Evolutionary conservation across 805 yeast species (phyloP).

Genomic region (Debaryomyces maramus): DNA sequence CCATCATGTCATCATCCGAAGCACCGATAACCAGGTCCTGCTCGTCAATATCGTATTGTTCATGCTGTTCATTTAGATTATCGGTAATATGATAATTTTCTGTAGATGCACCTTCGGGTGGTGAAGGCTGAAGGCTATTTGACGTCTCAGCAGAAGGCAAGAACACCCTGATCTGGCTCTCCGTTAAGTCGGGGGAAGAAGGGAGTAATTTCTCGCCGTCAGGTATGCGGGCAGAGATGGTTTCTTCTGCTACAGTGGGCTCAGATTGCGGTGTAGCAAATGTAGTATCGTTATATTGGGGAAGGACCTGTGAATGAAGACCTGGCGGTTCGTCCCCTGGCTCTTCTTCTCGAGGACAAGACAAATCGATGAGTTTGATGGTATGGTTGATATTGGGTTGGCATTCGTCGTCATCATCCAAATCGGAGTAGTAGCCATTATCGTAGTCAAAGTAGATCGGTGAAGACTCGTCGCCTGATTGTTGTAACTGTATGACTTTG

Average conservation of each 20-base stretch:
- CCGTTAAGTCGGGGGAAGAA: constrained; percentile 17
- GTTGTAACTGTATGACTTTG: constrained; percentile 12
- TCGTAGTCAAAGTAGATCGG: constrained; percentile 28
- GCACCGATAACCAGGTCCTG: constrained; percentile 28
- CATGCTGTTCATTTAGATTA: not conserved
- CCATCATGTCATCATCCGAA: constrained; percentile 33
- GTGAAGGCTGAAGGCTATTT: not conserved
- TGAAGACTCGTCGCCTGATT: constrained; percentile 9
- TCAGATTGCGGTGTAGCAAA: constrained; percentile 4
- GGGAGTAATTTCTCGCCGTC: constrained; percentile 7
- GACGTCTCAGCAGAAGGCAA: constrained; percentile 3
- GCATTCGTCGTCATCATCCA: constrained; percentile 5
- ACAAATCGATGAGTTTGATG: constrained; percentile 13
- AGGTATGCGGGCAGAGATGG: not conserved
- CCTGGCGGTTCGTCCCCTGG: not conserved
- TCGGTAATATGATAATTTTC: not conserved
- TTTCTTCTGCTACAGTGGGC: constrained; percentile 1
- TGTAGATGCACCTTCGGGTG: not conserved
- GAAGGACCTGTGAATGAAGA: not conserved
- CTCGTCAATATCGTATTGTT: not conserved
- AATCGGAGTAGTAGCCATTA: constrained; percentile 9
- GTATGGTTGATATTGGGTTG: not conserved
- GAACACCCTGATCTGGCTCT: constrained; percentile 9
- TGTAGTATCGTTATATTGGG: too few species aligned
- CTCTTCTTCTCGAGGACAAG: constrained; percentile 1